phyloP scores from a whole-genome alignment of 345 rosid species.

The Leavenworthia alabamica region DNA sequence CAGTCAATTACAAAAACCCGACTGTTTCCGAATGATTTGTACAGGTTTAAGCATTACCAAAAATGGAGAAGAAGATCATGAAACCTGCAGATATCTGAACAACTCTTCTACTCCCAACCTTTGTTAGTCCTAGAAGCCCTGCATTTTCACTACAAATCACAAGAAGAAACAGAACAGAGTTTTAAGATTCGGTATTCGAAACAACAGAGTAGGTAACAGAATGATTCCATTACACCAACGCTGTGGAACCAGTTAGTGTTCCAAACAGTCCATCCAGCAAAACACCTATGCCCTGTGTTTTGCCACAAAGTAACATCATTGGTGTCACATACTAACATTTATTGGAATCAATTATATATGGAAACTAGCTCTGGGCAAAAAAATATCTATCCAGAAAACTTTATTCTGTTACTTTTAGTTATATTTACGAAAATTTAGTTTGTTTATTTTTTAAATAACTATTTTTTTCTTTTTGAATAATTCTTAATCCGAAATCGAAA shows the following conservation, averaged over 20 bases:
- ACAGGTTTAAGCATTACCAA: constrained; percentile 39
- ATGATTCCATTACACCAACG: constrained; percentile 52
- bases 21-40: not conserved
- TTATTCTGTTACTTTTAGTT: too few species aligned
- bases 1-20: not conserved
- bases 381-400: too few species aligned
- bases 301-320: not conserved
- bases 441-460: too few species aligned
- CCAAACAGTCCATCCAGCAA: constrained; percentile 66
- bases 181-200: not conserved
- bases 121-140: constrained; percentile 81
- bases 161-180: constrained; percentile 1
- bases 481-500: too few species aligned
- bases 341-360: too few species aligned
- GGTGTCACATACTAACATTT: not conserved
- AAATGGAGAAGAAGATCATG: constrained; percentile 85
- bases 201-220: not conserved
- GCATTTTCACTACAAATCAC: constrained; percentile 62
- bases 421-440: too few species aligned
- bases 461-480: too few species aligned
- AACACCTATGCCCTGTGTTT: constrained; percentile 55
- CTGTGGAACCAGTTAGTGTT: constrained; percentile 56
- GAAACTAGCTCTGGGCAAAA: too few species aligned
- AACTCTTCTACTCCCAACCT: constrained; percentile 82
- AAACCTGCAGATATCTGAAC: constrained; percentile 68